These are phyloP conservation scores for Saksenaea oblongispora DNA, from an alignment of 371 early-diverging fungal genomes.

Conservation along the genomic window DNA sequence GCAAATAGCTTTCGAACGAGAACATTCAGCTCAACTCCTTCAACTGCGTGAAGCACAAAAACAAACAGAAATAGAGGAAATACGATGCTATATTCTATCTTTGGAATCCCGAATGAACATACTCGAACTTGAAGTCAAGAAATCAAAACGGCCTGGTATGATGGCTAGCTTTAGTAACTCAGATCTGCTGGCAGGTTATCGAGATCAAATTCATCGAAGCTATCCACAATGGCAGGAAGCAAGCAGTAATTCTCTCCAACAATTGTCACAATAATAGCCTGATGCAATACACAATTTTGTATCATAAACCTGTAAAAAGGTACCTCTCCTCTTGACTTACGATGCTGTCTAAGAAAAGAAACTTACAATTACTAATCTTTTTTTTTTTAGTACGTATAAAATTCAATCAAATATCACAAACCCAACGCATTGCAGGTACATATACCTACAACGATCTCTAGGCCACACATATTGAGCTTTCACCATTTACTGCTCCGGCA, in stretches of 20 bases:
- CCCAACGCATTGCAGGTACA: no score
- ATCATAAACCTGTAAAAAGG: background rate
- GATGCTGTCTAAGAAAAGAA: background rate
- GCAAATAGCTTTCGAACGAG: slow-evolving; percentile 46
- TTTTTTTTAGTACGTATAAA: no score
- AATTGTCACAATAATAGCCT: background rate
- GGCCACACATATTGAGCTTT: no score
- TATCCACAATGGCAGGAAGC: background rate
- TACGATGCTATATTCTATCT: slow-evolving; percentile 40
- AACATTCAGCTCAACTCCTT: slow-evolving; percentile 52
- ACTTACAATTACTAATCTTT: no score
- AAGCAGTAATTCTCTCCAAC: background rate
- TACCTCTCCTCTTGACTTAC: no score
- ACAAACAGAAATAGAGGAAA: slow-evolving; percentile 57
- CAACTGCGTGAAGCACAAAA: slow-evolving; percentile 51
- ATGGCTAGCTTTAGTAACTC: slow-evolving; percentile 24
- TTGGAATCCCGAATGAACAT: slow-evolving; percentile 24
- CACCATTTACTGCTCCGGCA: no score
- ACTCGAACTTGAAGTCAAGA: slow-evolving; percentile 2
- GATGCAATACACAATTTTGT: background rate
- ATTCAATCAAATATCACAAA: no score
- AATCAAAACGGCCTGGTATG: slow-evolving; percentile 7
- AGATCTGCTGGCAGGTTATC: slow-evolving; percentile 28
- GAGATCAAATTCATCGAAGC: slow-evolving; percentile 21
- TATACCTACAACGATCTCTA: no score